Evolutionary conservation across 2,329 filamentous ascomycete species (phyloP).

Genomic region (Pseudopyrenochaeta lycopersici): DNA sequence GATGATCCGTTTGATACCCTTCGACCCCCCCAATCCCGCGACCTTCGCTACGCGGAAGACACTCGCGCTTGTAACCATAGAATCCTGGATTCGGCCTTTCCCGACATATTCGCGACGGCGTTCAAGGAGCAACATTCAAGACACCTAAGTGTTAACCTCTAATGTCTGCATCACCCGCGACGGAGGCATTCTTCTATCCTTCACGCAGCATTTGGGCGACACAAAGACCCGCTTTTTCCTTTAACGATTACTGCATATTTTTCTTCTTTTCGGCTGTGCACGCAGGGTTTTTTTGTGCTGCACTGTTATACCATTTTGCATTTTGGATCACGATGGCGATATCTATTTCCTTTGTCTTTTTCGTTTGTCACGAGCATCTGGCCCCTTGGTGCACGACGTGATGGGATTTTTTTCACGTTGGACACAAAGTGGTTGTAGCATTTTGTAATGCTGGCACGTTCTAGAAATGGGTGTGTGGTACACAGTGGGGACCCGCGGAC

Average conservation of each 20-base stretch:
- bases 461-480: conserved; percentile 23
- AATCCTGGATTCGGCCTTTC: conserved; percentile 34
- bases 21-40: conserved; percentile 21
- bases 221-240: conserved; percentile 16
- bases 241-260: conserved; percentile 27
- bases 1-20: conserved; percentile 20
- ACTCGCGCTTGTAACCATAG: conserved; percentile 44
- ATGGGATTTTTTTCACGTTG: conserved; percentile 24
- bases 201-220: conserved; percentile 31
- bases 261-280: conserved; percentile 25
- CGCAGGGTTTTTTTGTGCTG: conserved; percentile 23
- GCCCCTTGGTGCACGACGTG: conserved; percentile 22
- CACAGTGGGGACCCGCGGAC: conserved; percentile 24
- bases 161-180: conserved; percentile 44
- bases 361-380: conserved; percentile 37
- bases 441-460: conserved; percentile 15
- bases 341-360: conserved; percentile 40
- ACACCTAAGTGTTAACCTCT: conserved; percentile 40
- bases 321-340: conserved; percentile 30
- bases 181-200: conserved; percentile 35
- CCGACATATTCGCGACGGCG: conserved; percentile 41
- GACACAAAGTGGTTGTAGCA: conserved; percentile 8
- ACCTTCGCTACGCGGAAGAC: conserved; percentile 27
- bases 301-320: conserved; percentile 44
- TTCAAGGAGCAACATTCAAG: conserved; percentile 38